Evolutionary conservation across 2,329 filamentous ascomycete genomes (phyloP).

Genomic region (Alternaria panax): DNA sequence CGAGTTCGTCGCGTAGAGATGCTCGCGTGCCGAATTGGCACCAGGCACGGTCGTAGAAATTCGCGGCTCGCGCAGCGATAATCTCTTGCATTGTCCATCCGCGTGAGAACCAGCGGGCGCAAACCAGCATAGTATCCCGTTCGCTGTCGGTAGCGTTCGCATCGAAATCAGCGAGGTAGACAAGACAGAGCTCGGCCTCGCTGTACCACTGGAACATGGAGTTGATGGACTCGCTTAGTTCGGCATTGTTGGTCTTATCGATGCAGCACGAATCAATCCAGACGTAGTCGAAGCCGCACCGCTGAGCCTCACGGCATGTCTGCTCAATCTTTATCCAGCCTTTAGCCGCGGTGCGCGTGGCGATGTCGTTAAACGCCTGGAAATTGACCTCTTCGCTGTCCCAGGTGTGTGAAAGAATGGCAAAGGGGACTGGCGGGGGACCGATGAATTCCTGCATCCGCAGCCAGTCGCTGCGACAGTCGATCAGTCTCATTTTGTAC

Average conservation of each 20-base stretch:
- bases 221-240: not conserved
- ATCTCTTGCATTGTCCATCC: not conserved
- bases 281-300: not conserved
- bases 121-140: not conserved
- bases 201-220: not conserved
- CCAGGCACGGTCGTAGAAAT: not conserved
- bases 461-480: not conserved
- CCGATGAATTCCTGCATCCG: not conserved
- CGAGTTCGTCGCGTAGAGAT: not conserved
- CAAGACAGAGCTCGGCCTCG: not conserved
- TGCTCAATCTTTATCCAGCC: not conserved
- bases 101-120: not conserved
- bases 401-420: not conserved
- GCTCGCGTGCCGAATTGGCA: not conserved
- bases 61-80: not conserved
- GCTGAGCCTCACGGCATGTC: not conserved
- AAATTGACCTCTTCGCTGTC: not conserved
- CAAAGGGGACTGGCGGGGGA: not conserved
- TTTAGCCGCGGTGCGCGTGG: not conserved
- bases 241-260: not conserved
- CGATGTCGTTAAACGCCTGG: not conserved
- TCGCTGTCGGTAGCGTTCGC: not conserved
- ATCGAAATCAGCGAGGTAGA: not conserved
- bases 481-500: not conserved
- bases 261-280: not conserved